Percentiles rank a stretch among this genome's conserved stretches.
Conservation (phyloP, 495 filamentous ascomycete species). For the Xylaria acuta region DNA sequence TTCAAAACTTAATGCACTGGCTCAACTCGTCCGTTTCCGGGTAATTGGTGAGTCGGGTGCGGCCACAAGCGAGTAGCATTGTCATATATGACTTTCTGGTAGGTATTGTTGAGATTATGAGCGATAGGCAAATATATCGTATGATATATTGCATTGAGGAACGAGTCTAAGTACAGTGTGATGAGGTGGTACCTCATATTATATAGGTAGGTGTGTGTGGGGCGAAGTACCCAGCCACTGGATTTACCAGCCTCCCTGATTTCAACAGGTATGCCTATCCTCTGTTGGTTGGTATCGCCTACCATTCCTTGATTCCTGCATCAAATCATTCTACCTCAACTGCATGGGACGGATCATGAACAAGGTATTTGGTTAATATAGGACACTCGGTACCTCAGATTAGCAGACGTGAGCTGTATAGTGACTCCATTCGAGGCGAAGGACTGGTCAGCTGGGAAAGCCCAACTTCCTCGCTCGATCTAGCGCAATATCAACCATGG, state of each 20-base stretch:
- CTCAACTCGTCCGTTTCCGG: neutral
- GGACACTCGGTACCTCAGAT: neutral
- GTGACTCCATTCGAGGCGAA: neutral
- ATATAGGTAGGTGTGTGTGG: too few species aligned
- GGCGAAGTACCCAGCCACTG: too few species aligned
- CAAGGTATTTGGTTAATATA: neutral
- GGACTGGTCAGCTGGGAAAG: neutral
- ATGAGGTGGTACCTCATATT: too few species aligned
- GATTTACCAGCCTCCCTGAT: too few species aligned
- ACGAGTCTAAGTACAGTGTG: too few species aligned
- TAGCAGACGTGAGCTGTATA: neutral
- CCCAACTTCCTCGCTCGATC: constrained; percentile 10
- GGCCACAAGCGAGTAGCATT: too few species aligned
- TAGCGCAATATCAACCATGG: constrained; percentile 19
- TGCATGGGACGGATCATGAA: neutral
- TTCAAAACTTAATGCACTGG: neutral
- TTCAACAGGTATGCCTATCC: too few species aligned
- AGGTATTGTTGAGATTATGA: too few species aligned
- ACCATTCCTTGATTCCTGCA: neutral
- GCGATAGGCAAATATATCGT: too few species aligned
- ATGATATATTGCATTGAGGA: too few species aligned
- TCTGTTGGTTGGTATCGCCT: neutral
- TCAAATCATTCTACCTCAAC: neutral
- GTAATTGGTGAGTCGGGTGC: neutral
- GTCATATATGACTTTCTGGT: neutral